Conservation (phyloP, 441 rosid genomes). For the Geranium incanum region DNA sequence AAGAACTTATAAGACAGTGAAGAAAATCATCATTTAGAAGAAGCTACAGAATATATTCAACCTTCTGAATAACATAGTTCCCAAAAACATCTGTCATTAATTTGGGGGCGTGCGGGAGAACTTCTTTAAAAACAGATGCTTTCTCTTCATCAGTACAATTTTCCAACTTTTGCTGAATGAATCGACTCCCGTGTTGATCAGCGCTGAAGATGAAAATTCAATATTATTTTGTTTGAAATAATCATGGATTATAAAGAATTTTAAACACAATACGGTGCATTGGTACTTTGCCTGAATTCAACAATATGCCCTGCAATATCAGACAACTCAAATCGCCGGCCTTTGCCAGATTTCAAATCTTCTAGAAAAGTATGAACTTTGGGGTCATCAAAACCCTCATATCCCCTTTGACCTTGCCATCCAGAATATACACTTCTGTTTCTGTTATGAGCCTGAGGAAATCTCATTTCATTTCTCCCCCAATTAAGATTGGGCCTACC, state of each 20-base stretch:
- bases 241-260: conserved; percentile 6
- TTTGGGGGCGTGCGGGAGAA: conserved; percentile 53
- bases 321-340: conserved; percentile 56
- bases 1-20: conserved; percentile 13
- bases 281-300: conserved; percentile 47
- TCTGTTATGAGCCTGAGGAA: conserved; percentile 27
- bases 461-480: conserved; percentile 30
- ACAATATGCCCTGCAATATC: conserved; percentile 62
- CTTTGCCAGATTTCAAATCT: conserved; percentile 61
- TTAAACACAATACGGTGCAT: conserved; percentile 16
- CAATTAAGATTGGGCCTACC: conserved; percentile 22
- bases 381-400: conserved; percentile 34
- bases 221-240: conserved; percentile 17
- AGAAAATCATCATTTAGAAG: neutral
- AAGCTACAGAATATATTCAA: conserved; percentile 11
- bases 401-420: conserved; percentile 44
- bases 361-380: conserved; percentile 52
- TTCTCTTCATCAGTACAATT: conserved; percentile 49
- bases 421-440: conserved; percentile 37
- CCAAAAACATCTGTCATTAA: conserved; percentile 77
- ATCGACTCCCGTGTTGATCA: conserved; percentile 78
- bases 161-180: conserved; percentile 72
- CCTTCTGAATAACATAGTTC: conserved; percentile 75
- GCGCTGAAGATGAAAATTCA: conserved; percentile 38
- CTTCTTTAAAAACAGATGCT: conserved; percentile 53